Evolutionary conservation across 257 asterid genomes (phyloP).

Genomic region (Asclepias syriaca): DNA sequence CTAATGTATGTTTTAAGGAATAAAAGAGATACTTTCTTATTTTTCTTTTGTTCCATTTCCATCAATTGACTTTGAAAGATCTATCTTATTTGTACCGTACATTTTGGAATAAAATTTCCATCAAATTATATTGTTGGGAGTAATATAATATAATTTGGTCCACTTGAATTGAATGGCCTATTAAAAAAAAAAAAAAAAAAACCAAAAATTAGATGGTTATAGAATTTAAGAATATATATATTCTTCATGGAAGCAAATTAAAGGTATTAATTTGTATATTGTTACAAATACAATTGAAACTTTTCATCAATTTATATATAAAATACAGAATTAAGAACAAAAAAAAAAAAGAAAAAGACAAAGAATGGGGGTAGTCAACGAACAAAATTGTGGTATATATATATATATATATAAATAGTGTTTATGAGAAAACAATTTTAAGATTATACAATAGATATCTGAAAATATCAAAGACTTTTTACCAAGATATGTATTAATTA

Average conservation of each 20-base stretch:
- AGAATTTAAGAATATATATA: neutral
- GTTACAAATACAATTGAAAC: too few relatives aligned
- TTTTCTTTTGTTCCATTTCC: neutral
- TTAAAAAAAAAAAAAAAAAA: neutral
- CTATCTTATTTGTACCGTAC: neutral
- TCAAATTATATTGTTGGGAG: too few relatives aligned
- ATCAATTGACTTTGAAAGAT: neutral
- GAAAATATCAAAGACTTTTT: too few relatives aligned
- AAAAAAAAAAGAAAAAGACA: neutral
- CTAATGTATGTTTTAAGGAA: too few relatives aligned
- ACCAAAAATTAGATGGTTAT: neutral
- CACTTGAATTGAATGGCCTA: constrained; percentile 3
- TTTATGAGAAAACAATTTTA: too few relatives aligned
- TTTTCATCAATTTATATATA: too few relatives aligned
- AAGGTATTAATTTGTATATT: neutral
- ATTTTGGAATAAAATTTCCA: neutral
- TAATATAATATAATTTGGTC: neutral
- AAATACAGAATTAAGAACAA: too few relatives aligned
- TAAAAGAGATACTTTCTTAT: neutral
- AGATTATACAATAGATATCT: too few relatives aligned
- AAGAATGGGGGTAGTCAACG: too few relatives aligned
- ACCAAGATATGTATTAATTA: too few relatives aligned
- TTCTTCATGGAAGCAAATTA: neutral
- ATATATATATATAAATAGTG: too few relatives aligned
- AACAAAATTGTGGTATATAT: too few relatives aligned